Base-by-base conservation (phyloP, 148 eudicot genomes). In the Pharnaceum exiguum region DNA sequence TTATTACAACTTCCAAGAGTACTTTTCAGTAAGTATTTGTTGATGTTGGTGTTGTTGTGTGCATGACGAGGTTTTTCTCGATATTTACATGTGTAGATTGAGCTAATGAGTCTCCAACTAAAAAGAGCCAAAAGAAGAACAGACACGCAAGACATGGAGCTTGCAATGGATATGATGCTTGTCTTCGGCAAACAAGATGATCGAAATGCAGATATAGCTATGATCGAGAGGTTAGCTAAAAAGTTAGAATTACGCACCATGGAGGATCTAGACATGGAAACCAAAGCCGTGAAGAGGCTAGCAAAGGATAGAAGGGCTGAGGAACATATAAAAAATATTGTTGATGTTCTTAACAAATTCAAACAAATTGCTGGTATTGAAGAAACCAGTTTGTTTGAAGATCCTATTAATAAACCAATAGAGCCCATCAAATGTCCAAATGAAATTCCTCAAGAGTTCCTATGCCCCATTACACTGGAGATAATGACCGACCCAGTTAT, bases 401-500 rank as follows among this genome's bases (percentile, higher is more conserved):
- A 51, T 55, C 65, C 79, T 10, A 45, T 62, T 65, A 31, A 66
- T 54, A 71, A 30, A 47, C 12, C 57, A 27, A n/a, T 17, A 28
- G 26, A 78, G 21, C 26, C 51, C n/a, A n/a, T 61, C 26, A 69
- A 81, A 49, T 65, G 71, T 29, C 59, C 65, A 5, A 61, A 79
- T 22, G 78, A 74, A 2, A 72, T 82, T 40, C 97, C 97, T 19
- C 59, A 81, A 38, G 95, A 86, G n/a, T 90, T 90, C 26, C 73
- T 86, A 10, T 90, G 97, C 58, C 97, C 97, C 1, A 83, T 90
- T 39, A 79, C 90, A 0, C 51, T 83, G 32, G 95, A 90, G 66
- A 79, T 90, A 3, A 90, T 90, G 97, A 70, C 71, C 3, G 90
- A 90, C 57, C 97, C 97, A 28, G 95, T 86, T 46, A 79, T 90